A percentile compares a stretch with the other conserved stretches of the same genome.
These are phyloP conservation scores for Kodamaea arcana DNA, from an alignment of 1,139 yeast genomes.

Conservation along the genomic window DNA sequence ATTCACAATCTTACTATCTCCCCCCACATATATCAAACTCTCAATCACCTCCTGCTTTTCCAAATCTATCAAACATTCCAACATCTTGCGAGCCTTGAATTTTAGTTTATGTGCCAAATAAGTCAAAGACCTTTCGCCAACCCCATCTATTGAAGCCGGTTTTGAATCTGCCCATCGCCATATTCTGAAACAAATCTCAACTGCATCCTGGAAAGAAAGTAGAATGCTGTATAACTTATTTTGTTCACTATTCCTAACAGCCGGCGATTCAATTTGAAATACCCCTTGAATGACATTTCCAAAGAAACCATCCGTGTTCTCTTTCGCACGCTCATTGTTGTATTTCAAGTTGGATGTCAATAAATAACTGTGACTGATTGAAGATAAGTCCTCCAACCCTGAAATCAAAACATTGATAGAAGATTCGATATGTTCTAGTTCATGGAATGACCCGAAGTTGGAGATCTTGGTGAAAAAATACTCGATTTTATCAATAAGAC, in stretches of 20 bases:
- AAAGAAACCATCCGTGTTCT: constrained; percentile 50
- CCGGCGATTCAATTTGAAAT: constrained; percentile 73
- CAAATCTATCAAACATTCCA: constrained; percentile 64
- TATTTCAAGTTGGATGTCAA: constrained; percentile 29
- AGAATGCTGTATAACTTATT: constrained; percentile 53
- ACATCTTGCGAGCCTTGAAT: constrained; percentile 62
- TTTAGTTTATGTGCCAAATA: constrained; percentile 65
- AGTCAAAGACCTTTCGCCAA: constrained; percentile 45
- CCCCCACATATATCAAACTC: constrained; percentile 45
- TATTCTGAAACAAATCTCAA: constrained; percentile 50
- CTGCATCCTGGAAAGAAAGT: constrained; percentile 61
- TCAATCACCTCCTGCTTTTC: constrained; percentile 77
- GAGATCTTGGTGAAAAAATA: constrained; percentile 26
- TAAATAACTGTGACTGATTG: constrained; percentile 58
- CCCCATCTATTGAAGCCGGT: constrained; percentile 17
- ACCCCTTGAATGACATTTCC: constrained; percentile 84
- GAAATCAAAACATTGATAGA: constrained; percentile 51
- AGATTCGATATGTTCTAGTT: constrained; percentile 33
- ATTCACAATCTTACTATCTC: constrained; percentile 9
- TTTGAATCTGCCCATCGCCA: constrained; percentile 74
- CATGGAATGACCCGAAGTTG: constrained; percentile 16
- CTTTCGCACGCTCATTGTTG: constrained; percentile 13
- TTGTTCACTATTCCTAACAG: constrained; percentile 50
- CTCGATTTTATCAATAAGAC: constrained; percentile 46
- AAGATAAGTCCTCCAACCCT: constrained; percentile 65